Conservation (phyloP, 768 basidiomycete genomes). For the Symmetrospora coprosmae region DNA sequence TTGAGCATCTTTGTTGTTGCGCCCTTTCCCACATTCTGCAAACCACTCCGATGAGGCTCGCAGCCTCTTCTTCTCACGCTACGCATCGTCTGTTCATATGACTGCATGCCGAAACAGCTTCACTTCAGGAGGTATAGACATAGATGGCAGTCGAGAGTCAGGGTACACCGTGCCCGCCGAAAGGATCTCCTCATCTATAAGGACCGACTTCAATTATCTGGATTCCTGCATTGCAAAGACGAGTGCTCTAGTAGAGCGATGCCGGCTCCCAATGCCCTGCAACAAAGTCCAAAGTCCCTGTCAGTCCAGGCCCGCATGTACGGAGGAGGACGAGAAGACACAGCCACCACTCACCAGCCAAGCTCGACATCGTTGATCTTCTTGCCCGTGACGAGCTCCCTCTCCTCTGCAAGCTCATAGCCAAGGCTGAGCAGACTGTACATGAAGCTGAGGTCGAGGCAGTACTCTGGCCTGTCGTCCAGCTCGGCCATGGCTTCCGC, state of each 20-base stretch:
- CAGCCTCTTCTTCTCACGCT: too few species aligned
- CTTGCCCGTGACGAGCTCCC: conserved; percentile 62
- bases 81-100: too few species aligned
- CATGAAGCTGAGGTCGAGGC: conserved; percentile 92
- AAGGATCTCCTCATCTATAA: neutral
- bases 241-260: conserved; percentile 52
- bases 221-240: conserved; percentile 20
- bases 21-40: too few species aligned
- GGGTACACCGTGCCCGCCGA: neutral
- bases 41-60: too few species aligned
- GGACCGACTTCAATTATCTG: neutral
- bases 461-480: conserved; percentile 75
- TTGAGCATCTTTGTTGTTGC: too few species aligned
- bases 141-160: too few species aligned
- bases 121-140: too few species aligned
- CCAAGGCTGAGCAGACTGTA: conserved; percentile 70
- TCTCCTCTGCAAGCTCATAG: conserved; percentile 64
- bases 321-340: too few species aligned
- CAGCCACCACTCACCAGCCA: conserved; percentile 83
- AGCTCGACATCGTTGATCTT: conserved; percentile 76
- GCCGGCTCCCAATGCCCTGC: conserved; percentile 36
- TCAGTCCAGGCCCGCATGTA: neutral
- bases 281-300: neutral
- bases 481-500: conserved; percentile 52
- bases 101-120: too few species aligned